Conservation (phyloP, 331 rosid genomes). For the Quercus lobata region DNA sequence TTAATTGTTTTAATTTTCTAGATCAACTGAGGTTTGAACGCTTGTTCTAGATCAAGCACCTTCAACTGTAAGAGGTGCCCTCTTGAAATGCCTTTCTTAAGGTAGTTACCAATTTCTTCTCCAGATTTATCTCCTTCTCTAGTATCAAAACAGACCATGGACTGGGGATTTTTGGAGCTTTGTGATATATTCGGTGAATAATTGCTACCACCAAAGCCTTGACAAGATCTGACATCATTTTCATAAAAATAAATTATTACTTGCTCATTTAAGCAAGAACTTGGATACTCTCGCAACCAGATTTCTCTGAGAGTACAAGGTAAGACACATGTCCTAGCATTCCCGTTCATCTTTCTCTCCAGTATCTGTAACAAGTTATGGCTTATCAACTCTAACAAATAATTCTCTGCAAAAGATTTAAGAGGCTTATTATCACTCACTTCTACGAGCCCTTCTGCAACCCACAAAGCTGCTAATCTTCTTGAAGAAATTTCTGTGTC, state of each 20-base stretch:
- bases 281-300: too few relatives aligned
- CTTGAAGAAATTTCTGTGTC: conserved; percentile 31
- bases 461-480: conserved; percentile 39
- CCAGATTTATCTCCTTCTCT: conserved; percentile 37
- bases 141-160: conserved; percentile 27
- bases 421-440: too few relatives aligned
- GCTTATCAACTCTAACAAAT: conserved; percentile 11
- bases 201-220: too few relatives aligned
- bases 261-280: too few relatives aligned
- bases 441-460: conserved; percentile 11
- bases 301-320: conserved; percentile 7
- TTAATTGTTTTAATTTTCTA: neutral
- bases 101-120: neutral
- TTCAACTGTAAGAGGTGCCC: too few relatives aligned
- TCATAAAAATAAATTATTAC: too few relatives aligned
- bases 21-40: too few relatives aligned
- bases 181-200: too few relatives aligned
- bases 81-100: too few relatives aligned
- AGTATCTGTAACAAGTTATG: conserved; percentile 23
- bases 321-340: conserved; percentile 30
- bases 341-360: conserved; percentile 9
- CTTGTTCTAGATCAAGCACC: too few relatives aligned
- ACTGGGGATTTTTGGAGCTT: too few relatives aligned
- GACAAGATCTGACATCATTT: too few relatives aligned
- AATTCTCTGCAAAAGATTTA: conserved; percentile 13